Evolutionary conservation across 345 rosid genomes (phyloP), one percentile per base, ranked within the genome.

Genomic region (Adansonia digitata): DNA sequence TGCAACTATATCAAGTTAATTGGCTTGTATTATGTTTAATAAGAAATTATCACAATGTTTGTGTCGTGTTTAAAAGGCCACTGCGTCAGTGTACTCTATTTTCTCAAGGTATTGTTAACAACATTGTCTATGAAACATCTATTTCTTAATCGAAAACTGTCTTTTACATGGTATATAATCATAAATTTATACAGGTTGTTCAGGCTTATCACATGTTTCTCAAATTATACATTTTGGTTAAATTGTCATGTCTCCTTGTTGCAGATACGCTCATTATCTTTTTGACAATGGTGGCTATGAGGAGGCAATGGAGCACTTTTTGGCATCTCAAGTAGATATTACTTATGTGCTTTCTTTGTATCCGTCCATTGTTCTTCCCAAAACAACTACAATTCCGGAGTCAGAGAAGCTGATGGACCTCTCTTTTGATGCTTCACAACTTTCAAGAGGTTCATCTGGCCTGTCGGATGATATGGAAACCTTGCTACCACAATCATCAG

Each of bases 221-320:
- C 22, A 39, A 39, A 39, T 17, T 4, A 69, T 59, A 60, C 35
- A n/a, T 77, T 20, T 2, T 26, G 66, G 26, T 43, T 56, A 18
- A 56, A 40, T 56, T 39, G 75, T 57, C 45, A 55, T 81, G 65
- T 56, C 34, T 5, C 31, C 14, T 24, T 56, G 62, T 78, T 81
- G 59, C 93, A 96, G 99, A 85, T 96, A 86, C 72, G 97, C 97
- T 59, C 99, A 95, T 78, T 85, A 90, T 89, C 95, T 96, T 77
- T 96, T 90, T 80, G 94, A 92, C 68, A 92, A 85, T 34, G 99
- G 91, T 76, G 85, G 87, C 90, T 96, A 93, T 77, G 98, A 96
- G 87, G 97, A 92, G 74, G 93, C 98, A 76, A 93, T 93, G 97
- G 98, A 96, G 76, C 97, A 93, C 43, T 92, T 96, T 85, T 80